phyloP scores from a whole-genome alignment of 768 basidiomycete genomes.

The Calocybe gangraenosa region DNA sequence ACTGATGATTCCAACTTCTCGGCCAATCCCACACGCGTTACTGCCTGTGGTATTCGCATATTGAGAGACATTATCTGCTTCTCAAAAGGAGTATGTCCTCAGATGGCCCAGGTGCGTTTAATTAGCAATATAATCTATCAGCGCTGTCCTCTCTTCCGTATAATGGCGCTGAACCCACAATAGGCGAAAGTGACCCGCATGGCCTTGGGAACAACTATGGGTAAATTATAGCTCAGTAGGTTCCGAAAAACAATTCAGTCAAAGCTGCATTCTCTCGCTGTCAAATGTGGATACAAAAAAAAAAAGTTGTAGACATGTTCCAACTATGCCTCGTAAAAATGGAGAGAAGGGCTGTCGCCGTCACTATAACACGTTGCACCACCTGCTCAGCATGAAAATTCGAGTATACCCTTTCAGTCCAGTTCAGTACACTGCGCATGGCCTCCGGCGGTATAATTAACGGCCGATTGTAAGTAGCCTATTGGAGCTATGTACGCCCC shows the following conservation, averaged over 20 bases:
- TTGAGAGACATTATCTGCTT: background rate
- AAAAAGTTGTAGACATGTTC: background rate
- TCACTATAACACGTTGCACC: too few species aligned
- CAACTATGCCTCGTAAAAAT: background rate
- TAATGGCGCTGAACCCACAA: background rate
- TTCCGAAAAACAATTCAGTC: constrained; percentile 1
- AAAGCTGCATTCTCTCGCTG: background rate
- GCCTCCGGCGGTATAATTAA: too few species aligned
- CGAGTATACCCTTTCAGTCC: background rate
- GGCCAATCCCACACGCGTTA: too few species aligned
- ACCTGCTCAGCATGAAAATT: too few species aligned
- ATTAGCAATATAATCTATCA: background rate
- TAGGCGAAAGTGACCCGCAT: background rate
- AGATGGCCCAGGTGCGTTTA: background rate
- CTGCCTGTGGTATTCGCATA: too few species aligned
- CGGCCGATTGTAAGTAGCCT: too few species aligned
- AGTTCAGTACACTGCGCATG: background rate
- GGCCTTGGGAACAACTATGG: background rate
- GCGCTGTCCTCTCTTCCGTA: background rate
- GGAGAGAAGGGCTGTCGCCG: too few species aligned
- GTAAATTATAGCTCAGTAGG: background rate
- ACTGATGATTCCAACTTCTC: background rate
- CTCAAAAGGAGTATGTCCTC: background rate
- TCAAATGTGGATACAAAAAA: background rate
- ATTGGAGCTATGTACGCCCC: too few species aligned